Evolutionary conservation across 192 early-diverging fungal species (phyloP), one percentile per base, ranked within the genome.

Genomic region (Backusella westeae): DNA sequence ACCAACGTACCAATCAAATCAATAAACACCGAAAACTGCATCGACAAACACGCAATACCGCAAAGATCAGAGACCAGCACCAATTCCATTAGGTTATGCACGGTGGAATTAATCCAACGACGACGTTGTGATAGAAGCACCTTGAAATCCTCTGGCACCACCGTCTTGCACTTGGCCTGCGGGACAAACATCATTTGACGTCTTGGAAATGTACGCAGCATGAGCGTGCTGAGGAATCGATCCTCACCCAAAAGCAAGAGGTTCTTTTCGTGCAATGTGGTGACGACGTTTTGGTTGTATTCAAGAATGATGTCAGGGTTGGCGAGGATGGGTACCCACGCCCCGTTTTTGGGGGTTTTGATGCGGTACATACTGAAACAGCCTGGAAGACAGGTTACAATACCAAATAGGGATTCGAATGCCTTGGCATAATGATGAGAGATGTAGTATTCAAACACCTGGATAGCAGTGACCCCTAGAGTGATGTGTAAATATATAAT

Each of bases 351-450:
- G 75, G 89, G 91, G 21, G 87, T 90, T 81, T 98, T 98, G 85
- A 98, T 94, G 42, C 97, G 92, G 82, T 97, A 99, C 94, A 97
- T 96, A 83, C 95, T 97, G 87, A 99, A 99, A 82, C 97, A 97
- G 67, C 96, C 94, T 1, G 97, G 97, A 15, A 99, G 82, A 86
- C 97, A 99, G 0, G 97, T 99, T 21, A 99, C 97, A 86, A 95
- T 95, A 82, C 97, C 97, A 89, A 97, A 99, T n/a, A 96, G 85
- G 34, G 93, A 94, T 86, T 99, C 97, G 77, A 99, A 99, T 0
- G 96, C 90, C 82, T 97, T 96, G 75, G 91, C 91, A 72, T 96
- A 90, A 81, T 99, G 96, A 81, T 99, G 97, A 39, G 94, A 96
- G 68, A 97, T 97, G 83, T 95, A 99, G 87, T 99, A 99, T 87